A percentile compares a stretch with the other conserved stretches of the same genome.
Conservation (phyloP, 768 basidiomycete genomes). For the Leccinum uliginosum region DNA sequence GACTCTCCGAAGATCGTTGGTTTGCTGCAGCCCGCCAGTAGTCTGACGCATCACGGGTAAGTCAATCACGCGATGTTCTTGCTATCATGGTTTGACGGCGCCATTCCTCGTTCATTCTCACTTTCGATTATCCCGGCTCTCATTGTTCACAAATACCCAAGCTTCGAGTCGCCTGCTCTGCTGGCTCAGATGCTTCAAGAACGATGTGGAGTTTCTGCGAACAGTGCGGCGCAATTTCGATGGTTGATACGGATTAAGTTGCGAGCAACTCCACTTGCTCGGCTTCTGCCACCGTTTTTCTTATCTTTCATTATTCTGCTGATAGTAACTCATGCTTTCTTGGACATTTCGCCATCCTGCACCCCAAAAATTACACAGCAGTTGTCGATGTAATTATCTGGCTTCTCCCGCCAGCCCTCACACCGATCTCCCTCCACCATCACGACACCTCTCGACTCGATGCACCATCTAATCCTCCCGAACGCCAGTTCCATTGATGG, state of each 20-base stretch:
- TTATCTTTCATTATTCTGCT: slow-evolving; percentile 31
- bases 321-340: slow-evolving; percentile 26
- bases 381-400: slow-evolving; percentile 23
- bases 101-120: slow-evolving; percentile 8
- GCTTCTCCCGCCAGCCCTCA: slow-evolving; percentile 2
- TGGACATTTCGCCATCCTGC: slow-evolving; percentile 18
- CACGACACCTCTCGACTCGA: slow-evolving; percentile 21
- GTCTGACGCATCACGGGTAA: slow-evolving; percentile 72
- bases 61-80: slow-evolving; percentile 18
- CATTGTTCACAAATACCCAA: slow-evolving; percentile 80
- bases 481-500: slow-evolving; percentile 16
- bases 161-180: slow-evolving; percentile 72
- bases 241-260: slow-evolving; percentile 69
- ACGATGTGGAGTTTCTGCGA: slow-evolving; percentile 90
- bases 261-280: background rate
- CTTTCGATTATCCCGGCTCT: slow-evolving; percentile 37
- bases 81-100: slow-evolving; percentile 11
- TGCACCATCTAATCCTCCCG: slow-evolving; percentile 15
- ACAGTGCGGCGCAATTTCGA: slow-evolving; percentile 84
- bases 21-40: slow-evolving; percentile 60
- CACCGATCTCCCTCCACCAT: slow-evolving; percentile 15
- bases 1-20: slow-evolving; percentile 50
- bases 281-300: slow-evolving; percentile 15
- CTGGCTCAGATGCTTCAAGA: slow-evolving; percentile 59
- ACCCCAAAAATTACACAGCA: slow-evolving; percentile 24